Percentiles rank a stretch among this genome's conserved stretches.
Conservation (phyloP, 2,329 filamentous ascomycete genomes). For the Cercospora citrullina region DNA sequence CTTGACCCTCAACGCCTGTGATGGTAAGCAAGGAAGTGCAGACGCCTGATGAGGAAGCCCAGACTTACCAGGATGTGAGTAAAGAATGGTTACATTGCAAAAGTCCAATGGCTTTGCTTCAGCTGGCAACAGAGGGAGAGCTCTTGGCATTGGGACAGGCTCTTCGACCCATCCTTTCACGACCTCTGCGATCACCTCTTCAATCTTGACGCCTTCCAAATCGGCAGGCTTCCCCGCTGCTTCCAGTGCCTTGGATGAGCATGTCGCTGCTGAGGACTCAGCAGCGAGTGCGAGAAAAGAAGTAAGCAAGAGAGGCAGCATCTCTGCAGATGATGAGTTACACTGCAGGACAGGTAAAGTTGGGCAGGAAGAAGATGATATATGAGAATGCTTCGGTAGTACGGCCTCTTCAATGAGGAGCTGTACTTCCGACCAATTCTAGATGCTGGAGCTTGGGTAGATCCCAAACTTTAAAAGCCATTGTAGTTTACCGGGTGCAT, state of each 20-base stretch:
- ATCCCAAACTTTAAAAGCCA: conserved; percentile 1
- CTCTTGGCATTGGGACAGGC: conserved; percentile 11
- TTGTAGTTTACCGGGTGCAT: background rate
- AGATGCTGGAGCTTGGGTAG: background rate
- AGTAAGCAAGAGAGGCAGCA: background rate
- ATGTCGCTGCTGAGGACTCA: conserved; percentile 6
- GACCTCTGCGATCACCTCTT: conserved; percentile 8
- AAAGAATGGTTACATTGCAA: conserved; percentile 41
- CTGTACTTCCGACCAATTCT: background rate
- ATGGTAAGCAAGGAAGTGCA: background rate
- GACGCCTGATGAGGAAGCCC: background rate
- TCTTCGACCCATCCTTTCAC: conserved; percentile 20
- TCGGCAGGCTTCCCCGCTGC: background rate
- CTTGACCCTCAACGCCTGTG: conserved; percentile 32
- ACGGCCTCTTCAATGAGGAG: background rate
- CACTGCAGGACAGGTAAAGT: background rate
- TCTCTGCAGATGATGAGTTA: background rate
- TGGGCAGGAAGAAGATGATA: background rate
- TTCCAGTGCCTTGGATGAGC: conserved; percentile 1
- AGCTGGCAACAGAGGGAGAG: conserved; percentile 15
- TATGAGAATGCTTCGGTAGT: background rate
- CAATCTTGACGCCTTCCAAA: conserved; percentile 3
- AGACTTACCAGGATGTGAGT: conserved; percentile 39
- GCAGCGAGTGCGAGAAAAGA: background rate
- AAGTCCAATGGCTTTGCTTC: conserved; percentile 26